These are phyloP conservation scores for Barnettozyma hawaiiensis DNA, from an alignment of 1,139 yeast species.

Conservation along the genomic window DNA sequence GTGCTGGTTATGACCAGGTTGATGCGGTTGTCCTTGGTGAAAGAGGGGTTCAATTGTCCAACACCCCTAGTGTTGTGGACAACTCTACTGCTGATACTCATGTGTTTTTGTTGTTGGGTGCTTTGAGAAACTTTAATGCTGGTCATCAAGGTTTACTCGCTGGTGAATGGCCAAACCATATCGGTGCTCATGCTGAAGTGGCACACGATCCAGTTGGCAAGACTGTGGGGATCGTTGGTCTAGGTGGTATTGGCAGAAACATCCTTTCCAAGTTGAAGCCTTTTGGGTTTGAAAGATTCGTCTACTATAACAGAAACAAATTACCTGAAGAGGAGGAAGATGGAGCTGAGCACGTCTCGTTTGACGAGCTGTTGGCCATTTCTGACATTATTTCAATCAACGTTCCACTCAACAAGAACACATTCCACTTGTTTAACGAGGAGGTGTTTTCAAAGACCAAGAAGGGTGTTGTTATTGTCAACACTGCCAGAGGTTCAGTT, in stretches of 20 bases:
- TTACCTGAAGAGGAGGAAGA: conserved; percentile 49
- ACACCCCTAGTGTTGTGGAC: conserved; percentile 69
- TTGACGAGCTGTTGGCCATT: conserved; percentile 48
- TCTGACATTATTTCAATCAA: conserved; percentile 59
- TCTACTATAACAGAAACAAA: conserved; percentile 56
- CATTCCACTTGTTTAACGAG: conserved; percentile 53
- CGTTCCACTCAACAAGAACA: conserved; percentile 54
- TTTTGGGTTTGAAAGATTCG: conserved; percentile 55
- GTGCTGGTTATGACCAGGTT: conserved; percentile 92
- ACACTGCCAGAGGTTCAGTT: conserved; percentile 72
- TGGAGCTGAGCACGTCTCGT: conserved; percentile 48
- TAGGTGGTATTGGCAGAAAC: conserved; percentile 76
- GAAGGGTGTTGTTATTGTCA: conserved; percentile 56
- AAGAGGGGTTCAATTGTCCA: conserved; percentile 56
- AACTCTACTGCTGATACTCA: conserved; percentile 83
- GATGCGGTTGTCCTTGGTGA: conserved; percentile 40
- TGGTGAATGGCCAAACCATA: conserved; percentile 54
- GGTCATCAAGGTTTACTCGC: conserved; percentile 43
- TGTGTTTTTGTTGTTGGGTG: conserved; percentile 56
- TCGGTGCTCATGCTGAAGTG: conserved; percentile 37
- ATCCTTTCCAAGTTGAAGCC: conserved; percentile 57
- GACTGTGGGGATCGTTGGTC: conserved; percentile 61
- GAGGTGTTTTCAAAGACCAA: conserved; percentile 53
- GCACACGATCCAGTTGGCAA: conserved; percentile 60
- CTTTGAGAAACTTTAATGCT: conserved; percentile 57